A percentile compares a stretch with the other conserved stretches of the same genome.
Conservation (phyloP, 225 moss, liverwort and hornwort species). For the Rhytidiadelphus loreus region DNA sequence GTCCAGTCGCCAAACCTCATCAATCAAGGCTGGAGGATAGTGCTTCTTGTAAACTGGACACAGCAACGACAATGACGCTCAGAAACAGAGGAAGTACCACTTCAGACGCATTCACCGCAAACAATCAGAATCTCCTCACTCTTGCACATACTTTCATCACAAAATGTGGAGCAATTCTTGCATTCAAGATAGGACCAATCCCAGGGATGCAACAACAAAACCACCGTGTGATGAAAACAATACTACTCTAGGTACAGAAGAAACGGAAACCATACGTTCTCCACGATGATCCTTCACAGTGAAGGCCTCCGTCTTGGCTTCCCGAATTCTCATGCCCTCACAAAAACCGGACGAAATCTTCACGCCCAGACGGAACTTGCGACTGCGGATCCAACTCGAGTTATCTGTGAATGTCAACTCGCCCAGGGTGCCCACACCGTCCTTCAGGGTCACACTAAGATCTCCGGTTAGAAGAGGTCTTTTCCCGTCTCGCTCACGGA, state of each 20-base stretch:
- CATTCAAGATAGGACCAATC: not conserved
- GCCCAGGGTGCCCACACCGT: not conserved
- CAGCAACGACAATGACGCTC: not conserved
- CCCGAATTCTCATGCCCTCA: not conserved
- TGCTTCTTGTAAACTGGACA: not conserved
- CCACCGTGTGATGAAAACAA: not conserved
- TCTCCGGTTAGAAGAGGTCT: not conserved
- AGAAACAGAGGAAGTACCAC: not conserved
- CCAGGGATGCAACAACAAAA: not conserved
- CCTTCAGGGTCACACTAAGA: not conserved
- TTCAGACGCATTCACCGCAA: not conserved
- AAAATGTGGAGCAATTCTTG: too few species aligned
- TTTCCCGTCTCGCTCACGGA: not conserved
- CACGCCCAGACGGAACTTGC: not conserved
- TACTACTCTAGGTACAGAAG: not conserved
- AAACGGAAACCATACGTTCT: not conserved
- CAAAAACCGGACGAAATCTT: not conserved
- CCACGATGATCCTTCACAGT: not conserved
- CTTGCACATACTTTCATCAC: not conserved
- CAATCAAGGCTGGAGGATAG: not conserved
- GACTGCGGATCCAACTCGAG: not conserved
- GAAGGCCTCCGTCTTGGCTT: not conserved
- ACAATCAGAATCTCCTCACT: not conserved
- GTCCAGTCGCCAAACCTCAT: not conserved
- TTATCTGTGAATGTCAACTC: not conserved